Conservation (phyloP, 2,329 filamentous ascomycete genomes). For the Aspergillus spinulosporus region DNA sequence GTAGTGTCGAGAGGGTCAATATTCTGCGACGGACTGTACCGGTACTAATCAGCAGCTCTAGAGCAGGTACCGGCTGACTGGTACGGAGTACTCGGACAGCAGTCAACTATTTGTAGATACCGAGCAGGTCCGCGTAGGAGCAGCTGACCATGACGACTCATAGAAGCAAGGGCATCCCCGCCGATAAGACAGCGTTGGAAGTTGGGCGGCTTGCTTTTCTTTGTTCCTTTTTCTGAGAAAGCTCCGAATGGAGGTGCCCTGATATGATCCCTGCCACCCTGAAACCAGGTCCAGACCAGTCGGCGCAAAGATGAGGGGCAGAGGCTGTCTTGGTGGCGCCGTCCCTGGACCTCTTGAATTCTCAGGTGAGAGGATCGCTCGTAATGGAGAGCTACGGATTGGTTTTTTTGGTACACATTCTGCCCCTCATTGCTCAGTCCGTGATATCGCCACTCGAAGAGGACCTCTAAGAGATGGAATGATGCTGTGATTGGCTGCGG, state of each 20-base stretch:
- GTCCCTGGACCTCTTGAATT: conserved; percentile 2
- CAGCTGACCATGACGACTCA: background rate
- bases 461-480: background rate
- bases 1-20: background rate
- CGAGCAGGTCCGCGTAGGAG: background rate
- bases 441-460: conserved; percentile 6
- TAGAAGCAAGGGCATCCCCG: background rate
- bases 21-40: background rate
- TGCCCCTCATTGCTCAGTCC: conserved; percentile 3
- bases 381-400: background rate
- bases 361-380: background rate
- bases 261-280: conserved; percentile 4
- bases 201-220: background rate
- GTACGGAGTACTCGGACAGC: background rate
- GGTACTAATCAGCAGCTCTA: conserved; percentile 2
- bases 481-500: conserved; percentile 10
- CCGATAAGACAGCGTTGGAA: background rate
- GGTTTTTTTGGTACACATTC: background rate
- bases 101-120: background rate
- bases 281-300: conserved; percentile 7
- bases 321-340: background rate
- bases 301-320: background rate
- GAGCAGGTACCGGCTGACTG: conserved; percentile 2
- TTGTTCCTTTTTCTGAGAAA: background rate
- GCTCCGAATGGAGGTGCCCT: background rate